These are phyloP conservation scores for Blastocystis hominis DNA, from an alignment of 352 stramenopile species.

Conservation along the genomic window DNA sequence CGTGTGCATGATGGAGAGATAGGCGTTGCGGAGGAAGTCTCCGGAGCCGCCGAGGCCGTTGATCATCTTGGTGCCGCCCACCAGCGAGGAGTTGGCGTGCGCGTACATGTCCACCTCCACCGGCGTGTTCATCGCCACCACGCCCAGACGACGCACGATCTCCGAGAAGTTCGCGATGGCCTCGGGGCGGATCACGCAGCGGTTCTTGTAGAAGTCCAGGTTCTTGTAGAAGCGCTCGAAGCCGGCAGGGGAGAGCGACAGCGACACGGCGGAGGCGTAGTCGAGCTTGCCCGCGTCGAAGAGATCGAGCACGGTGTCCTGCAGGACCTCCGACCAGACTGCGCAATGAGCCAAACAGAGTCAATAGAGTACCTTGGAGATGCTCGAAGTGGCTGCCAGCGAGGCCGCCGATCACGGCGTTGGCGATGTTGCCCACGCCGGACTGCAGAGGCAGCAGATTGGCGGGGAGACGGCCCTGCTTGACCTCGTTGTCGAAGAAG, in stretches of 20 bases:
- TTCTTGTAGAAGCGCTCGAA: slow-evolving; percentile 57
- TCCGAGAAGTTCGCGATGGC: slow-evolving; percentile 54
- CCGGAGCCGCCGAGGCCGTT: slow-evolving; percentile 50
- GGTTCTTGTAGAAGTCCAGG: slow-evolving; percentile 54
- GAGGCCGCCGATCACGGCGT: slow-evolving; percentile 47
- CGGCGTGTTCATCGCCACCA: slow-evolving; percentile 56
- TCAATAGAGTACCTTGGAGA: slow-evolving; percentile 12
- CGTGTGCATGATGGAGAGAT: slow-evolving; percentile 57
- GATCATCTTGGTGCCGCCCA: slow-evolving; percentile 57
- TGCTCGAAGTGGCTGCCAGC: slow-evolving; percentile 37
- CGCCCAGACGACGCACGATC: slow-evolving; percentile 52
- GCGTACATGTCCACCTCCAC: slow-evolving; percentile 57
- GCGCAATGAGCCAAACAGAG: not conserved
- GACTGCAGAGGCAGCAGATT: slow-evolving; percentile 55
- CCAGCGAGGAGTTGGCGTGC: slow-evolving; percentile 54
- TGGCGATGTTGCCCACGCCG: slow-evolving; percentile 54
- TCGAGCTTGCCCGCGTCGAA: slow-evolving; percentile 53
- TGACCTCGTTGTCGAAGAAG: slow-evolving; percentile 56
- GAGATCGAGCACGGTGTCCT: slow-evolving; percentile 54
- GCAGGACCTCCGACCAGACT: slow-evolving; percentile 56
- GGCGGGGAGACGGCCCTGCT: slow-evolving; percentile 28
- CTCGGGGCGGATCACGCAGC: slow-evolving; percentile 46
- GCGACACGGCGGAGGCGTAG: slow-evolving; percentile 51
- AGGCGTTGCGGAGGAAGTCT: slow-evolving; percentile 56
- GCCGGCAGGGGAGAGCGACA: slow-evolving; percentile 23